A percentile compares a stretch with the other conserved stretches of the same genome.
phyloP scores from a whole-genome alignment of 768 basidiomycete genomes.

The Auricularia heimuer region DNA sequence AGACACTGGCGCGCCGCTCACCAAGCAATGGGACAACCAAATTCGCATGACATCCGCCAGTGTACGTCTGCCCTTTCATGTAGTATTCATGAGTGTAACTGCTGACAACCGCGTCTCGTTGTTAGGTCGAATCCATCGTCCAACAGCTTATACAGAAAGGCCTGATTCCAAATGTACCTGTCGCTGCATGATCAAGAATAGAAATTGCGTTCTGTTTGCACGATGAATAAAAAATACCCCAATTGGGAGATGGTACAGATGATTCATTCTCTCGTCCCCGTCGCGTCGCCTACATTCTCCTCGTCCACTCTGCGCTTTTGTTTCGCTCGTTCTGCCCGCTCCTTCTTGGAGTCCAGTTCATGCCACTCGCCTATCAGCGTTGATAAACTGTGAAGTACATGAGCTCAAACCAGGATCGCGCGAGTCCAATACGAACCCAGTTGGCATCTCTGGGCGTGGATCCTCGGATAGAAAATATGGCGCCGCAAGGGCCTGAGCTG shows the following conservation, averaged over 20 bases:
- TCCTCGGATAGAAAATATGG: slow-evolving; percentile 79
- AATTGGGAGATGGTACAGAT: not conserved
- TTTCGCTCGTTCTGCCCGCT: slow-evolving; percentile 54
- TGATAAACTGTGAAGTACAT: slow-evolving; percentile 44
- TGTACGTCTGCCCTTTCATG: slow-evolving; percentile 33
- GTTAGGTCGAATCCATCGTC: slow-evolving; percentile 77
- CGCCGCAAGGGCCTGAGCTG: slow-evolving; percentile 67
- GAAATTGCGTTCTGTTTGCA: not conserved
- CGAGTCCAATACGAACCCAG: slow-evolving; percentile 49
- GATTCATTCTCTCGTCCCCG: slow-evolving; percentile 1
- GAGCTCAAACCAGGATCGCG: slow-evolving; percentile 1
- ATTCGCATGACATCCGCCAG: slow-evolving; percentile 83
- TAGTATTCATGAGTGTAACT: not conserved
- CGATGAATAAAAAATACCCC: not conserved
- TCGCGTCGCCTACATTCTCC: not conserved
- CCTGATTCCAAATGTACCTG: slow-evolving; percentile 31
- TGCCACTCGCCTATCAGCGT: slow-evolving; percentile 93
- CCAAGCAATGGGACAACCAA: slow-evolving; percentile 92
- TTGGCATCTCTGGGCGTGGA: slow-evolving; percentile 63
- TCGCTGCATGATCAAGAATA: not conserved
- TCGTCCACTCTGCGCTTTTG: slow-evolving; percentile 31
- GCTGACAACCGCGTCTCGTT: not conserved
- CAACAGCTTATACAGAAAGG: slow-evolving; percentile 68
- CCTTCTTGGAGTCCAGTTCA: slow-evolving; percentile 90
- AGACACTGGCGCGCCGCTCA: slow-evolving; percentile 81